Evolutionary conservation across 306 rosid genomes (phyloP), one percentile per base, ranked within the genome.

Genomic region (Delonix regia): DNA sequence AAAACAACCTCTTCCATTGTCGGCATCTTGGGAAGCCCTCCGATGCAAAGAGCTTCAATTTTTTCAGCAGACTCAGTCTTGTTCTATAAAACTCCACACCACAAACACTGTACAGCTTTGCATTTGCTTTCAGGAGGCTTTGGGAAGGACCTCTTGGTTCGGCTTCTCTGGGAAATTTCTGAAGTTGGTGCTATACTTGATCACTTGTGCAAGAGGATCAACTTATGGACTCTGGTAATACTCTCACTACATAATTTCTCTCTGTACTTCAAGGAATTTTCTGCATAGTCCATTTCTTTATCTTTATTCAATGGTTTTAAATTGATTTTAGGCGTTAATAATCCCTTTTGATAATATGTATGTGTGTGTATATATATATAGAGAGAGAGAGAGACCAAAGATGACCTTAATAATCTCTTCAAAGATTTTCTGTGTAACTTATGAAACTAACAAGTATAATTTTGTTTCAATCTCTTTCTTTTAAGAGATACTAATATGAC

Each of bases 191-290:
- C 4, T 56, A 8, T 56, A 22, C 63, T 56, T 24, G 39, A 27
- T 59, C 65, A 25, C 36, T 25, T 6, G 10, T 59, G 5, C 65
- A 1, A 21, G 47, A 68, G 76, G 53, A 66, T 14, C 38, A 55
- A 39, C 62, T 11, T 14, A 85, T 83, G 86, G 86, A 83, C 47
- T 72, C 80, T 59, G 86, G 89, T 82, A 44, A 60, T 76, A 22
- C 57, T 41, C 7, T 53, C 60, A 53, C 28, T 9, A 9, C 6
- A 21, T 53, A 12, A 19, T 53, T 21, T 53, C 7, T 57, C 64
- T 57, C n/a, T 57, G 9, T 57, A 12, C 64, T 57, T 24, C 64
- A 25, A 25, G 4, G 14, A 57, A 57, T 25, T 10, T 56, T 6
- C 22, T 36, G 6, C 6, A 3, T 36, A 4, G 4, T 0, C 41